These are phyloP conservation scores for Cladobotryum protrusum DNA, from an alignment of 2,329 filamentous ascomycete species.

Conservation along the genomic window DNA sequence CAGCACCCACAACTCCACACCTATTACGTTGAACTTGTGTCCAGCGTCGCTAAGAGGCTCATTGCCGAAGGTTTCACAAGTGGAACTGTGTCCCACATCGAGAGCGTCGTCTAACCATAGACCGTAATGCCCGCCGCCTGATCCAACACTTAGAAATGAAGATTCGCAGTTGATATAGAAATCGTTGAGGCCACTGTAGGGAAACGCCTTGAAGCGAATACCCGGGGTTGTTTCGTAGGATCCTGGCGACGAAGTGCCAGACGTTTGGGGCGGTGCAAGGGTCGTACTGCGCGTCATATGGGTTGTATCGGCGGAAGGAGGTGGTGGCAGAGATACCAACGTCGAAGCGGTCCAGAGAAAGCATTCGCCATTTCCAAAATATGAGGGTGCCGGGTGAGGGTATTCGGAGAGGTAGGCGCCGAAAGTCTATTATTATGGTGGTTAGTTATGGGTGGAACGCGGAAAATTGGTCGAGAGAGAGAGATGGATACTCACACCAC, in stretches of 20 bases:
- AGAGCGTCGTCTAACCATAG: constrained; percentile 87
- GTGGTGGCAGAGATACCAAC: constrained; percentile 46
- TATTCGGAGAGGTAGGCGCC: constrained; percentile 91
- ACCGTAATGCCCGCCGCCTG: constrained; percentile 83
- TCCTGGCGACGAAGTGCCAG: constrained; percentile 31
- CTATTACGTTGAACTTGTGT: constrained; percentile 82
- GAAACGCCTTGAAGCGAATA: constrained; percentile 94
- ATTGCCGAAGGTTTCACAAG: constrained; percentile 89
- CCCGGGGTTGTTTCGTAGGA: constrained; percentile 41
- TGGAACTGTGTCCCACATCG: constrained; percentile 74
- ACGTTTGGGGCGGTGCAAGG: constrained; percentile 23
- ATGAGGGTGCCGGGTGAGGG: constrained; percentile 73
- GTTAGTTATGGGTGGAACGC: not conserved
- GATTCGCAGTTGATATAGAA: constrained; percentile 93
- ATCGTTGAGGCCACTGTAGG: constrained; percentile 92
- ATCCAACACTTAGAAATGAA: constrained; percentile 78
- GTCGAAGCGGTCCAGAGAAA: constrained; percentile 62
- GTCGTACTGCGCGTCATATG: constrained; percentile 38
- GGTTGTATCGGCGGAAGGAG: constrained; percentile 46
- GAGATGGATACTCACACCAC: constrained; percentile 52
- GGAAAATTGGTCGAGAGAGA: not conserved
- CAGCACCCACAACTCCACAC: constrained; percentile 90
- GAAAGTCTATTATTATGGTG: constrained; percentile 53
- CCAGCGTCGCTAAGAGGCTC: constrained; percentile 90
- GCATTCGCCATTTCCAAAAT: constrained; percentile 95